These are phyloP conservation scores for Backusella psychrophila DNA, from an alignment of 192 early-diverging fungal species.

Conservation along the genomic window DNA sequence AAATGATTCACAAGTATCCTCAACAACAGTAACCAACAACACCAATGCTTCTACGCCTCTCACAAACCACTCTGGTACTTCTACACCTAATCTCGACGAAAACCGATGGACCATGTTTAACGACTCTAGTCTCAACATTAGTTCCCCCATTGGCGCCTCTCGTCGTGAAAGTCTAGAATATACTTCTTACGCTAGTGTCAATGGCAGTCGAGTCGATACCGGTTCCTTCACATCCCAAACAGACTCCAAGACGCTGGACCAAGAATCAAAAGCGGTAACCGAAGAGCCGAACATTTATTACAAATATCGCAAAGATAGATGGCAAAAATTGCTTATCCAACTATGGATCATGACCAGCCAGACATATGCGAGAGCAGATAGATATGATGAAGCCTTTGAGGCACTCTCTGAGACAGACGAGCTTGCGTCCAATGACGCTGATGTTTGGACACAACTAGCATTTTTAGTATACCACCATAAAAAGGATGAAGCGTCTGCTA, in stretches of 20 bases:
- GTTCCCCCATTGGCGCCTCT: background rate
- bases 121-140: background rate
- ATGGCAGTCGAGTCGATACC: background rate
- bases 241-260: background rate
- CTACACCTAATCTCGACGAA: background rate
- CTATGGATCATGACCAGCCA: constrained; percentile 33
- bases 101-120: background rate
- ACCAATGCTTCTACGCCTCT: background rate
- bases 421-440: background rate
- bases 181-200: background rate
- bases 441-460: constrained; percentile 38
- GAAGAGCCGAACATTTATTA: background rate
- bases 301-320: background rate
- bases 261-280: background rate
- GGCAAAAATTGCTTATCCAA: constrained; percentile 48
- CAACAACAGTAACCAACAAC: background rate
- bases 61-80: background rate
- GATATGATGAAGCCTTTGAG: background rate
- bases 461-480: constrained; percentile 39
- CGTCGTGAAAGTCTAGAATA: background rate
- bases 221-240: background rate
- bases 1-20: background rate
- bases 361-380: background rate
- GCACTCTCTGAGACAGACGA: background rate
- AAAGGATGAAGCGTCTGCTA: constrained; percentile 37